These are phyloP conservation scores for Fragaria iinumae DNA, from an alignment of 306 rosid genomes.

Conservation along the genomic window DNA sequence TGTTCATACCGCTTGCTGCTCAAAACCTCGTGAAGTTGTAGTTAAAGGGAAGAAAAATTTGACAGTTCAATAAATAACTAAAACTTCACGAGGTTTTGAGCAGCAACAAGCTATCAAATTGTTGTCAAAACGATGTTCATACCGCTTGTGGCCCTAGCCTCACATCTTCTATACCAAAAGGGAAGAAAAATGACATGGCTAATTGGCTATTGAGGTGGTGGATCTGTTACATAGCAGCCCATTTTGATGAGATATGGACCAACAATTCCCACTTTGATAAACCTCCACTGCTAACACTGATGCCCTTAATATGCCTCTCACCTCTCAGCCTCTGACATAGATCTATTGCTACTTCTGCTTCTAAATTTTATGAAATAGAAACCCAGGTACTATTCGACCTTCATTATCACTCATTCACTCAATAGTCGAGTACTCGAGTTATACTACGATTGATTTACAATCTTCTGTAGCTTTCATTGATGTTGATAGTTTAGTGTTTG, in stretches of 20 bases:
- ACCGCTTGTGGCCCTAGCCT: background rate
- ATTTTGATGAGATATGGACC: background rate
- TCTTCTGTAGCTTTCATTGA: background rate
- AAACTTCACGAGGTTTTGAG: too few species aligned
- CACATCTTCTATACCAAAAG: background rate
- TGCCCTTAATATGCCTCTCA: background rate
- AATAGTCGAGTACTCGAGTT: background rate
- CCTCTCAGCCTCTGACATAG: background rate
- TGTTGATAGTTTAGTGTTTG: background rate
- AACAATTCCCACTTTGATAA: background rate
- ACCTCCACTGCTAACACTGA: background rate
- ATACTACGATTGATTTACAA: background rate
- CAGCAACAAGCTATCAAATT: too few species aligned
- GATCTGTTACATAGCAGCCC: background rate
- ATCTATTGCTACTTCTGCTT: background rate
- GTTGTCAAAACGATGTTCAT: too few species aligned
- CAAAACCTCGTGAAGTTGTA: background rate
- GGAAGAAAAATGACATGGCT: background rate
- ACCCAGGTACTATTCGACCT: too few species aligned
- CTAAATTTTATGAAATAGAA: background rate
- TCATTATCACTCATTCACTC: too few species aligned
- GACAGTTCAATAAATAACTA: too few species aligned
- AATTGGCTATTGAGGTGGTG: background rate
- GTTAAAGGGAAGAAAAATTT: too few species aligned
- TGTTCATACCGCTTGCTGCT: background rate